Percentiles rank a stretch among this genome's conserved stretches.
These are phyloP conservation scores for Aureobasidium sp. DNA, from an alignment of 2,329 filamentous ascomycete species.

Conservation along the genomic window DNA sequence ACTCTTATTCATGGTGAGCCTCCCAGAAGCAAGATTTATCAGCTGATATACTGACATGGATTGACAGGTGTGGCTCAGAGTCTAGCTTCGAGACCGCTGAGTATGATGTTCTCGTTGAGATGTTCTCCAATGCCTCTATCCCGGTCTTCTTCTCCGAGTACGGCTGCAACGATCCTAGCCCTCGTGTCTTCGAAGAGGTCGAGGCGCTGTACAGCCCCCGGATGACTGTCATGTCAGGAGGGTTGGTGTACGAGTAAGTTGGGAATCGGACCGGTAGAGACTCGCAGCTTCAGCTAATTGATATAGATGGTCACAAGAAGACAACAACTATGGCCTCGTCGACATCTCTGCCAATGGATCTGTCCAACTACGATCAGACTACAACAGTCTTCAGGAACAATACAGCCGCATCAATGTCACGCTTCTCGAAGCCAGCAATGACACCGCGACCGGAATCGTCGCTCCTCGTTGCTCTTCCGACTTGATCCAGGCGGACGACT, in stretches of 20 bases:
- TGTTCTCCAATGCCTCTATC: slow-evolving; percentile 60
- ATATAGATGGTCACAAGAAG: slow-evolving; percentile 58
- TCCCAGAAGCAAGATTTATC: slow-evolving; percentile 35
- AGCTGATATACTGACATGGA: background rate
- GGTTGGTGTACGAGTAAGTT: slow-evolving; percentile 63
- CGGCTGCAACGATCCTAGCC: slow-evolving; percentile 67
- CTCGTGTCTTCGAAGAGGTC: slow-evolving; percentile 71
- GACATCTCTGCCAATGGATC: slow-evolving; percentile 38
- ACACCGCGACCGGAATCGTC: slow-evolving; percentile 46
- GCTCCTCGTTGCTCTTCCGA: slow-evolving; percentile 58
- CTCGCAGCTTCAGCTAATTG: background rate
- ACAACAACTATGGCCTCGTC: slow-evolving; percentile 50
- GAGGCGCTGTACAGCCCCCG: slow-evolving; percentile 61
- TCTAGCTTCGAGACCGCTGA: slow-evolving; percentile 57
- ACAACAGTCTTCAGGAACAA: slow-evolving; percentile 65
- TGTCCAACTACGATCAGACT: slow-evolving; percentile 39
- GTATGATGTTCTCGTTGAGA: slow-evolving; percentile 56
- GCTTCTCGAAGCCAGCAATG: slow-evolving; percentile 57
- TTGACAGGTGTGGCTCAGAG: slow-evolving; percentile 44
- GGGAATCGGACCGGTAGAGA: too few relatives aligned
- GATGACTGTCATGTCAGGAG: slow-evolving; percentile 69
- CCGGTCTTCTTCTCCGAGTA: slow-evolving; percentile 79
- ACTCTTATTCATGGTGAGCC: slow-evolving; percentile 58
- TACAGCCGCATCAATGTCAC: slow-evolving; percentile 68
- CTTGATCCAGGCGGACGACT: slow-evolving; percentile 61